phyloP scores from a whole-genome alignment of 305 asterid species.

The Solanum chacoense region DNA sequence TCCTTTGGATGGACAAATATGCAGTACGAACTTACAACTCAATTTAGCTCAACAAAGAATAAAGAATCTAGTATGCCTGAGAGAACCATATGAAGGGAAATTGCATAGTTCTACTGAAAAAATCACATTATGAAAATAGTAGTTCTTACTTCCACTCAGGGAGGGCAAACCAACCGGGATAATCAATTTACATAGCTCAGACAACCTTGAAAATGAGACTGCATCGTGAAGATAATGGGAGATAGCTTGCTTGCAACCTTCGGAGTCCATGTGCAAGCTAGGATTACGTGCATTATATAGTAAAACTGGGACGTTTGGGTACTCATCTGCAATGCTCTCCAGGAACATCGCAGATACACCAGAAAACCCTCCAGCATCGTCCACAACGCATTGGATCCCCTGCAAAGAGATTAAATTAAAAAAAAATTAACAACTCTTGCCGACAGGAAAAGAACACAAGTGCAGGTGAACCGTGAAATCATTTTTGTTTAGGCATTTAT shows the following conservation, averaged over 20 bases:
- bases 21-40: neutral
- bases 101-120: neutral
- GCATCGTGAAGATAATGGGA: conserved; percentile 69
- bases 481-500: neutral
- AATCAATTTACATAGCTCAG: conserved; percentile 65
- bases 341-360: conserved; percentile 72
- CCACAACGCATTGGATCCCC: conserved; percentile 83
- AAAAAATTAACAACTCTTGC: neutral
- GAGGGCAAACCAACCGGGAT: conserved; percentile 78
- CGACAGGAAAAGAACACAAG: neutral
- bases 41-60: neutral
- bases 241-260: conserved; percentile 39
- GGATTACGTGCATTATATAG: conserved; percentile 61
- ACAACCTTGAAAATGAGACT: conserved; percentile 65
- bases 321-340: conserved; percentile 88
- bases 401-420: conserved; percentile 10
- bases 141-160: conserved; percentile 52
- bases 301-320: conserved; percentile 64
- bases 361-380: conserved; percentile 86
- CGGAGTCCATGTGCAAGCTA: conserved; percentile 22
- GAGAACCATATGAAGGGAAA: neutral
- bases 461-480: neutral
- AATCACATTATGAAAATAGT: conserved; percentile 2
- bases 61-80: neutral
- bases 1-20: neutral